Conservation (phyloP, 768 basidiomycete species). For the Ramaria rubella region DNA sequence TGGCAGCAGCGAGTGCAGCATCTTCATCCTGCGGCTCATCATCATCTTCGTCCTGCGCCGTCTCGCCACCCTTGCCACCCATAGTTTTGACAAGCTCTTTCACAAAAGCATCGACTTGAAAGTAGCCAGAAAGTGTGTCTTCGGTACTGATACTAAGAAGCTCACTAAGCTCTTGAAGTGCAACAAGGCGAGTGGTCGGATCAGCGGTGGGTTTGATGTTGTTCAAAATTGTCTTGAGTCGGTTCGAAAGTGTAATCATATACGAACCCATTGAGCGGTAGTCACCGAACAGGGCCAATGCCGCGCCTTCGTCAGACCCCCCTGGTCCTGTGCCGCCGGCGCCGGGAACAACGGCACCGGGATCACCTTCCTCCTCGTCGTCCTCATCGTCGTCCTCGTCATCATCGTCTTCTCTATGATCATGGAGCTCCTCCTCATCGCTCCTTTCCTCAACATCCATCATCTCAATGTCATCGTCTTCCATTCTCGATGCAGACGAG, state of each 20-base stretch:
- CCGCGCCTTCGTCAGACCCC: slow-evolving; percentile 35
- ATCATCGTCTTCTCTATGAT: slow-evolving; percentile 39
- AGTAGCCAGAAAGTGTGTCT: slow-evolving; percentile 93
- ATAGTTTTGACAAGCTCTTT: slow-evolving; percentile 88
- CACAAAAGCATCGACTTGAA: slow-evolving; percentile 88
- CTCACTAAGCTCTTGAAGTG: slow-evolving; percentile 92
- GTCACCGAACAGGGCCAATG: slow-evolving; percentile 47
- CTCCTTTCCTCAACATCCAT: slow-evolving; percentile 54
- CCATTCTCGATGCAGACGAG: slow-evolving; percentile 34
- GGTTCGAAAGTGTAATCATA: slow-evolving; percentile 81
- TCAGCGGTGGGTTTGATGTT: slow-evolving; percentile 83
- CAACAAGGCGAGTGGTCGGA: slow-evolving; percentile 78
- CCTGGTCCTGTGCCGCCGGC: slow-evolving; percentile 31
- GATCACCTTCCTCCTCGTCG: slow-evolving; percentile 9
- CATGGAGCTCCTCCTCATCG: slow-evolving; percentile 43
- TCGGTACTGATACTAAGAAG: slow-evolving; percentile 94
- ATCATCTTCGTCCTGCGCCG: slow-evolving; percentile 65
- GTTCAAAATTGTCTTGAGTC: slow-evolving; percentile 85
- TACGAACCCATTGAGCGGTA: slow-evolving; percentile 87
- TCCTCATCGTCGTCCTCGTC: slow-evolving; percentile 39
- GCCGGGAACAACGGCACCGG: slow-evolving; percentile 24
- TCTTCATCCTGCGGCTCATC: slow-evolving; percentile 71
- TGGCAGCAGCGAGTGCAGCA: slow-evolving; percentile 78
- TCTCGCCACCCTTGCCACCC: slow-evolving; percentile 66
- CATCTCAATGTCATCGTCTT: slow-evolving; percentile 76